phyloP scores from a whole-genome alignment of 305 asterid species.

The Caryopteris hybrid region DNA sequence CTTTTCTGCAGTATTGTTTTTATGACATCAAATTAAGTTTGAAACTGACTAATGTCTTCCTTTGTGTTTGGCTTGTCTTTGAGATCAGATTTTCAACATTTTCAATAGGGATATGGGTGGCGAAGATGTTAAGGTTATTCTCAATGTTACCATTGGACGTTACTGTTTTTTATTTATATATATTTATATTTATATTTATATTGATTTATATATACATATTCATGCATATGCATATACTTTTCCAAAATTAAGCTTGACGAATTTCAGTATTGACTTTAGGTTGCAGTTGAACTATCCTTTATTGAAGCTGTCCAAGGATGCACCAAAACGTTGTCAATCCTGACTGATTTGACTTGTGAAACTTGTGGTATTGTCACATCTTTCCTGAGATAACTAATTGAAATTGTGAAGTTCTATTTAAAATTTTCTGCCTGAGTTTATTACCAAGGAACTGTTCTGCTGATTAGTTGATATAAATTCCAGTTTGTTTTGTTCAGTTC shows the following conservation, averaged over 20 bases:
- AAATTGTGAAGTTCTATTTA: conserved; percentile 3
- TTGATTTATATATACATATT: too few relatives aligned
- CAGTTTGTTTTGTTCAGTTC: not conserved
- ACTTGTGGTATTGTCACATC: conserved; percentile 61
- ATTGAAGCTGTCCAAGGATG: conserved; percentile 99
- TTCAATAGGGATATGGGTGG: conserved; percentile 73
- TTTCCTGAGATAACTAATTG: not conserved
- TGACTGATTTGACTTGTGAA: conserved; percentile 70
- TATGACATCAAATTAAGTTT: not conserved
- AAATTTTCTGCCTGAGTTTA: conserved; percentile 5
- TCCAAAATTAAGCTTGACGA: not conserved
- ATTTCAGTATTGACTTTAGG: conserved; percentile 36
- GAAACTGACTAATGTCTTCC: conserved; percentile 20
- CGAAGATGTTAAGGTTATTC: conserved; percentile 73
- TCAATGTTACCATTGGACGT: not conserved
- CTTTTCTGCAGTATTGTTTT: not conserved
- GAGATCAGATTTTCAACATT: conserved; percentile 63
- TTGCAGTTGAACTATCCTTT: conserved; percentile 72
- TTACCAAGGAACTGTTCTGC: not conserved
- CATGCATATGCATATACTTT: too few relatives aligned
- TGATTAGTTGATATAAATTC: not conserved
- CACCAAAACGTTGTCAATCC: conserved; percentile 61
- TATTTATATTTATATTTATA: too few relatives aligned
- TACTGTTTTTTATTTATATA: not conserved
- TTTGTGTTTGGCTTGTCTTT: conserved; percentile 21